Percentiles rank a stretch among this genome's conserved stretches.
These are phyloP conservation scores for Suillus cothurnatus DNA, from an alignment of 768 basidiomycete genomes.

Conservation along the genomic window DNA sequence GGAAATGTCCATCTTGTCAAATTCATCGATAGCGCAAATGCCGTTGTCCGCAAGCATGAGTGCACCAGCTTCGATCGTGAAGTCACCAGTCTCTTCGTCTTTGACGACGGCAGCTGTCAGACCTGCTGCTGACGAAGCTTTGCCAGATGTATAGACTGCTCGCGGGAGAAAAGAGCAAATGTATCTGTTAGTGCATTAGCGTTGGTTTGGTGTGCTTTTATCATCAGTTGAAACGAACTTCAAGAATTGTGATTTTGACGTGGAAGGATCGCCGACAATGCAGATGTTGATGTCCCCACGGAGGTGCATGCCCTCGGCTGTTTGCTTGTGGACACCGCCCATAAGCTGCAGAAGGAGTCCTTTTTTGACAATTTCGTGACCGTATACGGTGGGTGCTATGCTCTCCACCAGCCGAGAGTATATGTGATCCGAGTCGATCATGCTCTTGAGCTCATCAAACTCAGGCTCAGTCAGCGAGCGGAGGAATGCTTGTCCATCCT, in stretches of 20 bases:
- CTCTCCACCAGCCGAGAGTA: constrained; percentile 92
- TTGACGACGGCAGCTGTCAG: constrained; percentile 97
- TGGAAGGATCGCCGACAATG: constrained; percentile 95
- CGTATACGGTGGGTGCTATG: constrained; percentile 97
- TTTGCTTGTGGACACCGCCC: constrained; percentile 98
- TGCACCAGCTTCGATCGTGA: constrained; percentile 98
- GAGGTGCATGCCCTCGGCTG: constrained; percentile 95
- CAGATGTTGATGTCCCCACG: constrained; percentile 99
- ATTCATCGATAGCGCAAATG: constrained; percentile 99
- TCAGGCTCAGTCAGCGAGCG: constrained; percentile 90
- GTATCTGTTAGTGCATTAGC: constrained; percentile 57
- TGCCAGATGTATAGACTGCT: constrained; percentile 98
- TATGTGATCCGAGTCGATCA: constrained; percentile 95
- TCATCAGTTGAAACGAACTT: constrained; percentile 60
- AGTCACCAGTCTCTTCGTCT: constrained; percentile 98
- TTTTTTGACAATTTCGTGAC: constrained; percentile 99
- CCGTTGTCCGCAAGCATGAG: constrained; percentile 99
- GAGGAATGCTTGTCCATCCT: constrained; percentile 82
- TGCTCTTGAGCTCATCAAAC: constrained; percentile 89
- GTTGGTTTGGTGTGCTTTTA: background rate
- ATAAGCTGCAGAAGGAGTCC: constrained; percentile 94
- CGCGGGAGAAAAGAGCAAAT: constrained; percentile 98
- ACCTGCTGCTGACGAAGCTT: constrained; percentile 98
- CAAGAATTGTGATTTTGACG: constrained; percentile 97
- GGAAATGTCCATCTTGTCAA: constrained; percentile 99